Conservation (phyloP, 2,329 filamentous ascomycete species). For the Arthrobotrys megalospora region DNA sequence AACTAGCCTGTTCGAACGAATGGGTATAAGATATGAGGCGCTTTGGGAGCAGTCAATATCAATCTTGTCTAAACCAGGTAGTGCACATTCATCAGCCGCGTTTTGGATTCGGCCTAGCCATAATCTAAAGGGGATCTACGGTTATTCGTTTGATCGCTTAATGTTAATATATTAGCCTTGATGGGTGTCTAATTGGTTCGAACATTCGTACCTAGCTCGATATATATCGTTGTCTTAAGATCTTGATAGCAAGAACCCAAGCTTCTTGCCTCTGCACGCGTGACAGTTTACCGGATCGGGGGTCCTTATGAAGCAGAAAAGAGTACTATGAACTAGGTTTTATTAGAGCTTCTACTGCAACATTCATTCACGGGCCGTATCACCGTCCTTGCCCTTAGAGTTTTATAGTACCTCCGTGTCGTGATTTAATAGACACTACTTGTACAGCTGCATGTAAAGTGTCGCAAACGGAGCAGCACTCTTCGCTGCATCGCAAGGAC, state of each 20-base stretch:
- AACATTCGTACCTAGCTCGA: not conserved
- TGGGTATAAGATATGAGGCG: not conserved
- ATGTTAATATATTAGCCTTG: conserved; percentile 1
- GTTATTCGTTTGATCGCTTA: not conserved
- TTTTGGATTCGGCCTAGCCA: no score
- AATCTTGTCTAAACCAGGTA: no score
- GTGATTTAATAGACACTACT: not conserved
- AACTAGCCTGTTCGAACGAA: not conserved
- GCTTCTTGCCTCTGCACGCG: not conserved
- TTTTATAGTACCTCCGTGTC: not conserved
- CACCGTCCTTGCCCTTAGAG: not conserved
- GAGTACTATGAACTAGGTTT: not conserved
- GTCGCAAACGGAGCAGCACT: not conserved
- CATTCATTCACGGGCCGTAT: conserved; percentile 1
- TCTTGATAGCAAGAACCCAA: not conserved
- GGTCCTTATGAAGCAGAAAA: not conserved
- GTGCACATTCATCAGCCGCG: no score
- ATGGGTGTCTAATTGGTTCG: not conserved
- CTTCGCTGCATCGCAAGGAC: not conserved
- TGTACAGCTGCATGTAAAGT: not conserved
- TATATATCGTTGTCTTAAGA: not conserved
- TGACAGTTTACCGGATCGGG: conserved; percentile 21
- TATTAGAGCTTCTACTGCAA: not conserved
- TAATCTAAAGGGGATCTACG: no score
- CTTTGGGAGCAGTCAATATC: no score